Evolutionary conservation across 2,329 filamentous ascomycete genomes (phyloP), one percentile per base, ranked within the genome.

Genomic region (Colletotrichum australisinense): DNA sequence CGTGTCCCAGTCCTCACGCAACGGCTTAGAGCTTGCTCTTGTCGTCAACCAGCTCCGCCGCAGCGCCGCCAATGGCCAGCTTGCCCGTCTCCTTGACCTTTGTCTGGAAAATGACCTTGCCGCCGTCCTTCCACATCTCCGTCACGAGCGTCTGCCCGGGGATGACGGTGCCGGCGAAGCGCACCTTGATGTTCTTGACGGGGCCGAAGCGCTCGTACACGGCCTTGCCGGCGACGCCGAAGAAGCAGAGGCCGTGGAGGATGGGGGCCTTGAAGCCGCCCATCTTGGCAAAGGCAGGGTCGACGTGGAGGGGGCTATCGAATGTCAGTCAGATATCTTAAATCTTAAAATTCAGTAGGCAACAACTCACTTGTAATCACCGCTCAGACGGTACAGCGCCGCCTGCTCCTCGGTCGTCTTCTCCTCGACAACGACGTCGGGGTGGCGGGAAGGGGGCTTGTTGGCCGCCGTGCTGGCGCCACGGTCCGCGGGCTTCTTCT

Each of bases 241-340:
- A 96, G 81, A 92, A 97, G 89, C 95, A 98, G 49, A 99, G 91
- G n/a, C 97, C 97, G 86, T 99, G 97, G 67, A 99, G 88, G 81
- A 99, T 99, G 14, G 97, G 97, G 32, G 88, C 91, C 85, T 97
- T 93, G 91, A 99, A 99, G 73, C 97, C 97, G 73, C 96, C 97
- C 78, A 97, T 92, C 87, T 97, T 97, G 85, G 94, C 94, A 84
- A 99, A 98, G 63, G 91, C 90, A 1, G 97, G 97, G 83, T 99
- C 97, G 75, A 99, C 93, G 86, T 99, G 97, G 1, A 99, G 91
- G 16, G 97, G 97, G 87, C 87, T 89, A 56, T 3, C 56, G 19
- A 28, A 46, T 1, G 30, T n/a, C 1, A 16, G n/a, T 53, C 69
- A n/a, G 4, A 26, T 26, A 26, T 26, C 24, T 26, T 26, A 3